These are phyloP conservation scores for Capsaspora owczarzaki DNA, from an alignment of 78 protist genomes.

Conservation along the genomic window DNA sequence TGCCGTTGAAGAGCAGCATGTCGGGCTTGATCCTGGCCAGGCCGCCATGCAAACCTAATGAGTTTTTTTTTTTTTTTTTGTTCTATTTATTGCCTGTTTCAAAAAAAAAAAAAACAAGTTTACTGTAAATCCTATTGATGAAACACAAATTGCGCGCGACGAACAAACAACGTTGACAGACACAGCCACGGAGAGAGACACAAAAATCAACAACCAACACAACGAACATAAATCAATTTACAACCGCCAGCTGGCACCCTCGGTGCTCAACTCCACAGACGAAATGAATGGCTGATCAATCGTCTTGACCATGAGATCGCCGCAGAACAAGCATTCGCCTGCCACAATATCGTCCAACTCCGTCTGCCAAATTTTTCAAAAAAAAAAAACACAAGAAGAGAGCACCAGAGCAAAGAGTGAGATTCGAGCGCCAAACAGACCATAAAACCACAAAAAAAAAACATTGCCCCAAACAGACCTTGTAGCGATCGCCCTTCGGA, in stretches of 20 bases:
- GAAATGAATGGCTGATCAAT: conserved; percentile 61
- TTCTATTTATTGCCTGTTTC: no score
- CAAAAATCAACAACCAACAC: no score
- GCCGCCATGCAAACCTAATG: no score
- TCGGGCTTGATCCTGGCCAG: no score
- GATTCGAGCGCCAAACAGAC: not conserved
- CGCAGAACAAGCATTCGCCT: conserved; percentile 66
- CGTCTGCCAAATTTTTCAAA: not conserved
- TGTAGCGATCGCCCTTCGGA: not conserved
- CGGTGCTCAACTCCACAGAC: not conserved
- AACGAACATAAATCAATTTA: no score
- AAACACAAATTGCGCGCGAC: no score
- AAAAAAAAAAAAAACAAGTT: no score
- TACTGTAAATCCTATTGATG: no score
- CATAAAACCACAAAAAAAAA: not conserved
- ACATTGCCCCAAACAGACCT: not conserved
- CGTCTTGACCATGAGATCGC: conserved; percentile 52
- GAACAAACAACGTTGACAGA: no score
- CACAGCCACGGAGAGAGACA: no score
- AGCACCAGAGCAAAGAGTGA: not conserved
- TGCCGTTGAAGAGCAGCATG: no score
- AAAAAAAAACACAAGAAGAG: not conserved
- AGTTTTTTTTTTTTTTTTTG: no score
- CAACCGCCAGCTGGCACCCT: not conserved
- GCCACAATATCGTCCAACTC: conserved; percentile 65